Base-by-base conservation (phyloP, 2,329 filamentous ascomycete species). In the Coniochaeta hoffmannii region DNA sequence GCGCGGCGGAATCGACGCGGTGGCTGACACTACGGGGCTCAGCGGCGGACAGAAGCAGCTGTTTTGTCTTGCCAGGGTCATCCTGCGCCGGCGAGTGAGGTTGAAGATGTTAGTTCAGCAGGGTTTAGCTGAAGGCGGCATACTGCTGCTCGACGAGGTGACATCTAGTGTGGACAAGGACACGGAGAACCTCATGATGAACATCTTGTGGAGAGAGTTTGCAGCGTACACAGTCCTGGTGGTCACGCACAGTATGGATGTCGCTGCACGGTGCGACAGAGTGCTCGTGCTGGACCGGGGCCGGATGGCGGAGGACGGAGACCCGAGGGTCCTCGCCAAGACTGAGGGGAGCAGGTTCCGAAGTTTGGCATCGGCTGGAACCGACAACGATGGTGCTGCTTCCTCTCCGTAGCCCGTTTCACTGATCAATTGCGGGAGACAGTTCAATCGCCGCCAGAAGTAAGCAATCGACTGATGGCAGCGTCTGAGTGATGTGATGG, bases 51-150 rank as follows among this genome's bases (percentile, higher is more conserved):
- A 85, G 62, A 56, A 49, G 36, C 55, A 58, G 60, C 68, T 82
- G 2, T 79, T 83, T 62, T 79, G 77, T 61, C 69, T 82, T 28
- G 78, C 77, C 6, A 65, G 77, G 17, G 79, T 76, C 2, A 67
- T 81, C 41, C 64, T 82, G 50, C 65, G 70, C 6, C 53, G 57
- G 4, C 46, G 53, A 28, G 6, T 46, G 14, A 19, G 41, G 22
- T 14, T 28, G 41, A 15, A 28, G 2, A 12, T 1, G 11, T n/a
- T 28, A 22, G 14, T 12, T 26, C 6, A 28, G 22, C 14, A 14
- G 26, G 17, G 26, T 46, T 12, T 53, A 34, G n/a, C 17, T 38
- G 32, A 41, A 55, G 38, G 58, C 1, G 58, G 57, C 10, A 22
- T 60, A 4, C 26, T 60, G 8, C 50, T 60, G 10, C 52, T 60